Evolutionary conservation across 768 basidiomycete species (phyloP), one percentile per base, ranked within the genome.

Genomic region (Termitomyces sp.): DNA sequence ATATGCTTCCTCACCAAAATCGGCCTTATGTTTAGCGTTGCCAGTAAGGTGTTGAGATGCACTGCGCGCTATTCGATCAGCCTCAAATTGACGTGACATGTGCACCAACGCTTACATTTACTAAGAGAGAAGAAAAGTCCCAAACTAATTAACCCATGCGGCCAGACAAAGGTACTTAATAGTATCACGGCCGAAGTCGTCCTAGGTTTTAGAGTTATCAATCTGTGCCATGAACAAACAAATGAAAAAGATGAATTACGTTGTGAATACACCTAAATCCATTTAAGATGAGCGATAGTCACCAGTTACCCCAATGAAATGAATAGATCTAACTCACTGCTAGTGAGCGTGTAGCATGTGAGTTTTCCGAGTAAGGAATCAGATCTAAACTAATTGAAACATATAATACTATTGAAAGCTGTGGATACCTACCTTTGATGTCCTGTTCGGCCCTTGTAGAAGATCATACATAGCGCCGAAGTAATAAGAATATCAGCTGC

Each of bases 41-140:
- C 59, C 22, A 54, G 34, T n/a, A 59, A 36, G 15, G 45, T 59
- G 37, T 59, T 54, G 2, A 59, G 20, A 46, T 59, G 51, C 27
- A 59, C 58, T 59, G 33, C 34, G 24, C 46, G 18, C 22, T 36
- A 44, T 36, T 24, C n/a, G 20, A 24, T 24, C n/a, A 3, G 30
- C 22, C 22, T 12, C 18, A 8, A 20, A n/a, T 24, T 2, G 31
- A 34, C 2, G 30, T 8, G 16, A 39, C 45, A 22, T 18, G 11
- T 15, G 22, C 15, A 24, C 12, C 18, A 34, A 42, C 6, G 24
- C 47, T 20, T 51, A 60, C 59, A 22, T 55, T 60, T 60, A 41
- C 59, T 46, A 5, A 55, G 48, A 12, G 41, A 60, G 48, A 60
- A 60, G 13, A 45, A 55, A 20, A 60, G 42, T 16, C 52, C 58